phyloP scores from a whole-genome alignment of 495 filamentous ascomycete species.

The Clavariopsis aquatica region DNA sequence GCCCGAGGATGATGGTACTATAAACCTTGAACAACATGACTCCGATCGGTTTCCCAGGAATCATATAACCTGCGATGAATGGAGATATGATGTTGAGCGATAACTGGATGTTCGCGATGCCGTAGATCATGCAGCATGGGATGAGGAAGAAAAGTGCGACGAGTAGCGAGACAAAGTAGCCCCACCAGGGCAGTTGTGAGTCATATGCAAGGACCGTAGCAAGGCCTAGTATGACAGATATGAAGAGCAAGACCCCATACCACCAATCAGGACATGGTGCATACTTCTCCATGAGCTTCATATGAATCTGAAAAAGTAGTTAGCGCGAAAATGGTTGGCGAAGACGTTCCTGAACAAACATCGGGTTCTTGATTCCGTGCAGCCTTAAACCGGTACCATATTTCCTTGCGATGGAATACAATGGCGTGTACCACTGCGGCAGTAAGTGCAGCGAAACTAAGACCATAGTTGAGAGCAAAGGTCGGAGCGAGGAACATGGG shows the following conservation, averaged over 20 bases:
- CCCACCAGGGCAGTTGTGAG: constrained; percentile 51
- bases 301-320: constrained; percentile 52
- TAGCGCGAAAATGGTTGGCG: background rate
- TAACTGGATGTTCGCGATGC: constrained; percentile 40
- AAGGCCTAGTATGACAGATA: constrained; percentile 56
- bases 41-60: constrained; percentile 42
- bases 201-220: constrained; percentile 55
- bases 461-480: constrained; percentile 74
- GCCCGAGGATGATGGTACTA: constrained; percentile 33
- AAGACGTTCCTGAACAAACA: background rate
- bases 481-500: constrained; percentile 78
- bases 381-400: constrained; percentile 58
- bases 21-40: constrained; percentile 47
- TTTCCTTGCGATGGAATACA: constrained; percentile 71
- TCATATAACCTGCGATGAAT: constrained; percentile 46
- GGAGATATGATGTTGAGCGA: constrained; percentile 49
- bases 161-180: constrained; percentile 35
- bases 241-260: constrained; percentile 54
- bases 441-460: constrained; percentile 75
- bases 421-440: constrained; percentile 68
- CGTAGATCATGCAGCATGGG: constrained; percentile 40
- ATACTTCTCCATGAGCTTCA: constrained; percentile 62
- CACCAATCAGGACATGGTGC: constrained; percentile 64
- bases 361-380: constrained; percentile 62
- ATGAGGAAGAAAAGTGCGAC: constrained; percentile 33